phyloP scores from a whole-genome alignment of 495 filamentous ascomycete genomes.

The Cairneyella variabilis region DNA sequence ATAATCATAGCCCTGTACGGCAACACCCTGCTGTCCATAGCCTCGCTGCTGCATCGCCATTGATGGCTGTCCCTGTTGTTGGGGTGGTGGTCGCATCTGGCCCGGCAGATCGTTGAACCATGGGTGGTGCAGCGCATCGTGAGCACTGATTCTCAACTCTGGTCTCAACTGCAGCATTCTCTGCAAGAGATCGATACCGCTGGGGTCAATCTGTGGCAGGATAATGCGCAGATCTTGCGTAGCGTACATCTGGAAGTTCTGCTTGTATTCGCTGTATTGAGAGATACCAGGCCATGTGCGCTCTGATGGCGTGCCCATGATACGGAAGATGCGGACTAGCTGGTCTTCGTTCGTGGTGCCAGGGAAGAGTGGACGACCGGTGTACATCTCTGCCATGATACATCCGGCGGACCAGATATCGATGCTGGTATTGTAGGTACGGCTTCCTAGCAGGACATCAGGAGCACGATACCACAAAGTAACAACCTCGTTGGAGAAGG shows the following conservation, averaged over 20 bases:
- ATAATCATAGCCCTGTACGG: conserved; percentile 19
- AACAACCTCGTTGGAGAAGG: conserved; percentile 96
- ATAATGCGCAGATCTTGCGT: conserved; percentile 85
- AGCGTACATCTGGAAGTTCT: conserved; percentile 89
- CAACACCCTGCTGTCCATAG: conserved; percentile 18
- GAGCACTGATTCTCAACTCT: conserved; percentile 83
- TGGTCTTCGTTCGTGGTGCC: conserved; percentile 97
- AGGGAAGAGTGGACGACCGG: conserved; percentile 86
- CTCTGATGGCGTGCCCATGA: conserved; percentile 94
- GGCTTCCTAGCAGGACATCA: conserved; percentile 83
- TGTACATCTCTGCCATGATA: conserved; percentile 99
- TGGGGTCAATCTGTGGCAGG: conserved; percentile 81
- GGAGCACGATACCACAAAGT: conserved; percentile 96
- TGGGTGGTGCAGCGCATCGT: conserved; percentile 78
- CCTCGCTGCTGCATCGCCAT: conserved; percentile 22
- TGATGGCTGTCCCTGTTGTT: conserved; percentile 16
- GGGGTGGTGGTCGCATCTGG: conserved; percentile 16
- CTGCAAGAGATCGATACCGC: conserved; percentile 80
- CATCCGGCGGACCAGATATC: conserved; percentile 97
- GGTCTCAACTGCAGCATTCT: conserved; percentile 91
- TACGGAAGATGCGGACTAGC: conserved; percentile 89
- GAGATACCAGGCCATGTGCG: conserved; percentile 89
- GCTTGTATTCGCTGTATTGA: conserved; percentile 90
- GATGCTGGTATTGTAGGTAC: conserved; percentile 96
- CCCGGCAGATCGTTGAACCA: conserved; percentile 61